Conservation (phyloP, 2,329 filamentous ascomycete species). For the Colletotrichum sp. region DNA sequence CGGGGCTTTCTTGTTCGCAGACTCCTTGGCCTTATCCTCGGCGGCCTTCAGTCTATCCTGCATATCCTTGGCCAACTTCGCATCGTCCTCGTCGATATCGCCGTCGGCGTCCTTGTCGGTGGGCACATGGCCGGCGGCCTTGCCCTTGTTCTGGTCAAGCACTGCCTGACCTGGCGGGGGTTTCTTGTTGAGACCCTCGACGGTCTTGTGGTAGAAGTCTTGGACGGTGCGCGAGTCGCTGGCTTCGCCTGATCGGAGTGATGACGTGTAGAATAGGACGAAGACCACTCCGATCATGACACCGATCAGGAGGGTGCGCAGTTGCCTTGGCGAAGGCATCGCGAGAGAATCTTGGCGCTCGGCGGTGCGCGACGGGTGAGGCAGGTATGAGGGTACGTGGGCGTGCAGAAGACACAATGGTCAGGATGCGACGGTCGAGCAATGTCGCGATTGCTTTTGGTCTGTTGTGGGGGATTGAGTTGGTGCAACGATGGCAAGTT, state of each 20-base stretch:
- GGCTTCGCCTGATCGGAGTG: conserved; percentile 53
- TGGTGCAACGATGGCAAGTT: background rate
- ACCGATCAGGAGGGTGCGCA: conserved; percentile 69
- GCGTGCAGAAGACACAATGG: background rate
- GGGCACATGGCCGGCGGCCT: conserved; percentile 41
- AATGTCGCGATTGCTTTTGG: background rate
- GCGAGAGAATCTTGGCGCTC: conserved; percentile 5
- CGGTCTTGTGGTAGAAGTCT: conserved; percentile 66
- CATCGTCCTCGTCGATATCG: conserved; percentile 61
- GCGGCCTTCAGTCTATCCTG: conserved; percentile 69
- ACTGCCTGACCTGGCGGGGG: conserved; percentile 37
- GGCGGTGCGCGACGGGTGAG: background rate
- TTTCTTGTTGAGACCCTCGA: conserved; percentile 48
- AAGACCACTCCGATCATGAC: conserved; percentile 68
- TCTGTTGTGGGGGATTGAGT: background rate
- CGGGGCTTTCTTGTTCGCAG: conserved; percentile 69
- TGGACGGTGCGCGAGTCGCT: conserved; percentile 47
- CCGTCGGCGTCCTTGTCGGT: conserved; percentile 59
- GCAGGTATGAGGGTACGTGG: background rate
- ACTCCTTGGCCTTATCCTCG: conserved; percentile 70
- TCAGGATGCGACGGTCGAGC: background rate
- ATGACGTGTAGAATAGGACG: conserved; percentile 75
- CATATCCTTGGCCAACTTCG: conserved; percentile 57
- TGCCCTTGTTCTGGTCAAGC: conserved; percentile 41
- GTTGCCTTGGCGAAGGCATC: conserved; percentile 74